These are phyloP conservation scores for Entamoeba moshkovskii DNA, from an alignment of 208 protist species.

Conservation along the genomic window DNA sequence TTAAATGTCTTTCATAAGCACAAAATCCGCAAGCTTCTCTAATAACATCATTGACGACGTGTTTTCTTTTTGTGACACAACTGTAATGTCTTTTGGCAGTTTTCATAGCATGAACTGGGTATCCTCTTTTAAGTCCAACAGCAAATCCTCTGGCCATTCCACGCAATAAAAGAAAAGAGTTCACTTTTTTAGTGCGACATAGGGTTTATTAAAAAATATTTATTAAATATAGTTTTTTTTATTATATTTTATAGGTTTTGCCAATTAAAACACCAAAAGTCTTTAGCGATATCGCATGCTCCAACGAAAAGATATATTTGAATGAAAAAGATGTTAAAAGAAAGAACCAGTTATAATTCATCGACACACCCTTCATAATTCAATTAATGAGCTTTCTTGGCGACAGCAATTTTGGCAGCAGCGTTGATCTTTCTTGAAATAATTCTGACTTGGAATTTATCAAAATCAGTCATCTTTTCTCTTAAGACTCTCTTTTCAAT, in stretches of 20 bases:
- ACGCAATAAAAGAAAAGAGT: too few relatives aligned
- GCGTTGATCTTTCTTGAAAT: background rate
- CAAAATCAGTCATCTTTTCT: slow-evolving; percentile 14
- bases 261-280: too few relatives aligned
- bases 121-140: background rate
- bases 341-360: too few relatives aligned
- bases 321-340: too few relatives aligned
- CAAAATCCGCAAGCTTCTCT: background rate
- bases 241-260: too few relatives aligned
- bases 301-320: too few relatives aligned
- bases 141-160: background rate
- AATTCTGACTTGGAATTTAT: background rate
- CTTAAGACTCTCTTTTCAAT: background rate
- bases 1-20: background rate
- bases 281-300: too few relatives aligned
- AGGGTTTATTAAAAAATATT: too few relatives aligned
- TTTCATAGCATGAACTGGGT: background rate
- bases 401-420: background rate
- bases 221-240: too few relatives aligned
- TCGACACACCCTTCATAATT: too few relatives aligned
- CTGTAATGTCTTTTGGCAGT: background rate
- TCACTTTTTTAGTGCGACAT: too few relatives aligned
- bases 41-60: background rate
- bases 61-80: background rate
- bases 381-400: background rate